phyloP scores from a whole-genome alignment of 169 alveolate species.

The Fabrea salina region DNA sequence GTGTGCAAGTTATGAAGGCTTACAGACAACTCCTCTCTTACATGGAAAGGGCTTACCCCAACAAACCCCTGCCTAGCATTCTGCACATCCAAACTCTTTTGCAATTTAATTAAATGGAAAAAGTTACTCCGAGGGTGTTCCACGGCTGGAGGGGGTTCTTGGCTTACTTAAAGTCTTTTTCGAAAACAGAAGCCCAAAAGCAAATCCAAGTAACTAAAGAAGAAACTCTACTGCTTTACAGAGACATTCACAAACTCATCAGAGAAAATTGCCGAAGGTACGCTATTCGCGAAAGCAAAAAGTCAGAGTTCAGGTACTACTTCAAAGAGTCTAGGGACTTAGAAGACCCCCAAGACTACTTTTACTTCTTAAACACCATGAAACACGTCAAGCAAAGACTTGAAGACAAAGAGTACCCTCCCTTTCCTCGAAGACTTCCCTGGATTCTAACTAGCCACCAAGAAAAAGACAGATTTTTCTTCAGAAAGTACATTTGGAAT shows the following conservation, averaged over 20 bases:
- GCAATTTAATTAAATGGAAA: not conserved
- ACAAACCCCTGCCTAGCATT: not conserved
- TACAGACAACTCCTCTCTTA: not conserved
- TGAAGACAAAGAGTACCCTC: slow-evolving; percentile 14
- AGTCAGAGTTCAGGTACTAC: not conserved
- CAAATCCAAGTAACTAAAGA: too few relatives aligned
- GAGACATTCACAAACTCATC: not conserved
- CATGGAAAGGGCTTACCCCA: not conserved
- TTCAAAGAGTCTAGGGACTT: not conserved
- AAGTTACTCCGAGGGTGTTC: too few relatives aligned
- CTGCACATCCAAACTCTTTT: not conserved
- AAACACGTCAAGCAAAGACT: not conserved
- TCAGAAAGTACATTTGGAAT: slow-evolving; percentile 12
- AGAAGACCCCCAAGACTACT: slow-evolving; percentile 1
- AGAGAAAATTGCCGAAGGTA: not conserved
- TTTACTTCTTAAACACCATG: not conserved
- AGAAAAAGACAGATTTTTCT: not conserved
- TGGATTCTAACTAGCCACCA: not conserved
- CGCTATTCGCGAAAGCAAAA: not conserved
- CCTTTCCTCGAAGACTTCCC: slow-evolving; percentile 11
- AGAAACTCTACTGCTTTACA: not conserved
- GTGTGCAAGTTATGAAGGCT: slow-evolving; percentile 4
- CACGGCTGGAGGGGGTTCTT: too few relatives aligned
- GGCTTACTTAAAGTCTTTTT: too few relatives aligned
- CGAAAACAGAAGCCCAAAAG: too few relatives aligned